Evolutionary conservation across 306 rosid genomes (phyloP).

Genomic region (Glycyrrhiza uralensis): DNA sequence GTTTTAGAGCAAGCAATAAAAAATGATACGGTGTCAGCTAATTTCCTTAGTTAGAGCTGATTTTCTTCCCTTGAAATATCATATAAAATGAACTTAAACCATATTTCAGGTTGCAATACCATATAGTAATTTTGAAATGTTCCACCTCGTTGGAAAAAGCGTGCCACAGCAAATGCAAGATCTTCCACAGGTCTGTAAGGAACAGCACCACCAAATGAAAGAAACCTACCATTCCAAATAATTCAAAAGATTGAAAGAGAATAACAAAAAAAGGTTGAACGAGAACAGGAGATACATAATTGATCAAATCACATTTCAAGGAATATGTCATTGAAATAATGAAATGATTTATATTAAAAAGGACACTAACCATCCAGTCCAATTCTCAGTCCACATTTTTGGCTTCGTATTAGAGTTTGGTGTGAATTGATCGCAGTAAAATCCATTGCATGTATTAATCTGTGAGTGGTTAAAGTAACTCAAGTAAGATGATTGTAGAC

Average conservation of each 20-base stretch:
- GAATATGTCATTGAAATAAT: conserved; percentile 14
- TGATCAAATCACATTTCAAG: background rate
- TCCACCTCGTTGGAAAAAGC: conserved; percentile 95
- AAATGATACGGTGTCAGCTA: conserved; percentile 11
- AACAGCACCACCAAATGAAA: conserved; percentile 69
- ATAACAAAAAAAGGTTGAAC: background rate
- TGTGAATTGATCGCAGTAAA: conserved; percentile 87
- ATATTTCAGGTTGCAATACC: conserved; percentile 46
- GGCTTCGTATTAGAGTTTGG: conserved; percentile 84
- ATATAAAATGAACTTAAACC: background rate
- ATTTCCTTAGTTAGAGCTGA: background rate
- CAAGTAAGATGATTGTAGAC: conserved; percentile 18
- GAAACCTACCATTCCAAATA: conserved; percentile 61
- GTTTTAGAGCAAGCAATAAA: conserved; percentile 34
- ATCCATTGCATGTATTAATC: conserved; percentile 98
- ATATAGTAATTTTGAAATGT: conserved; percentile 92
- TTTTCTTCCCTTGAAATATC: background rate
- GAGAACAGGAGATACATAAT: background rate
- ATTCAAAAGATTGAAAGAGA: background rate
- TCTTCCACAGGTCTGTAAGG: conserved; percentile 92
- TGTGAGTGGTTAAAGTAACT: conserved; percentile 30
- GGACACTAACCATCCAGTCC: conserved; percentile 79
- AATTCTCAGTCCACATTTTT: conserved; percentile 97
- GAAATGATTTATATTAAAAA: conserved; percentile 2
- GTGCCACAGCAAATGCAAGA: conserved; percentile 88